phyloP scores from a whole-genome alignment of 169 alveolate genomes.

The Plasmodium gaboni region DNA sequence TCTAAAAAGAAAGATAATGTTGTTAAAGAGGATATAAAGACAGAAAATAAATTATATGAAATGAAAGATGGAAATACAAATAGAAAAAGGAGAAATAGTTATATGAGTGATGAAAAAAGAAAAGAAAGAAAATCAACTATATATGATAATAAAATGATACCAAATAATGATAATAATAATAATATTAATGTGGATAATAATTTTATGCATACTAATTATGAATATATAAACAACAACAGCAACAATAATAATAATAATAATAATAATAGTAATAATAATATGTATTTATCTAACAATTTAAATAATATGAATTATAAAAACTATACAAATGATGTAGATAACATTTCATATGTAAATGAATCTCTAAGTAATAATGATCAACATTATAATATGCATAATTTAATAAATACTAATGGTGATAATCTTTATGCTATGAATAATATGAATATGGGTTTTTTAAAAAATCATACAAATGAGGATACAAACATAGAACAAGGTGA shows the following conservation, averaged over 20 bases:
- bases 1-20: neutral
- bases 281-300: neutral
- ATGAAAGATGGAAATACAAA: slow-evolving; percentile 4
- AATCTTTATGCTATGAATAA: too few relatives aligned
- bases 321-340: slow-evolving; percentile 7
- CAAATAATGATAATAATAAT: neutral
- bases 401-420: too few relatives aligned
- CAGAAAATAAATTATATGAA: neutral
- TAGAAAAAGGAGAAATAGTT: slow-evolving; percentile 32
- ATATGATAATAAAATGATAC: too few relatives aligned
- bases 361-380: neutral
- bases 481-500: neutral
- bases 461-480: neutral
- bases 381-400: neutral
- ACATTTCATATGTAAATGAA: neutral
- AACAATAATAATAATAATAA: neutral
- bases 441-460: neutral
- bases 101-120: slow-evolving; percentile 23
- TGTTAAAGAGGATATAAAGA: neutral
- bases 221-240: too few relatives aligned
- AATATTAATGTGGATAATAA: slow-evolving; percentile 1
- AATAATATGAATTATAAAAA: slow-evolving; percentile 1
- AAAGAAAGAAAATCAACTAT: slow-evolving; percentile 45
- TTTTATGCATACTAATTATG: neutral
- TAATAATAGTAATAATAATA: neutral